Evolutionary conservation across 176 grass and related monocot genomes (phyloP).

Genomic region (Lolium rigidum): DNA sequence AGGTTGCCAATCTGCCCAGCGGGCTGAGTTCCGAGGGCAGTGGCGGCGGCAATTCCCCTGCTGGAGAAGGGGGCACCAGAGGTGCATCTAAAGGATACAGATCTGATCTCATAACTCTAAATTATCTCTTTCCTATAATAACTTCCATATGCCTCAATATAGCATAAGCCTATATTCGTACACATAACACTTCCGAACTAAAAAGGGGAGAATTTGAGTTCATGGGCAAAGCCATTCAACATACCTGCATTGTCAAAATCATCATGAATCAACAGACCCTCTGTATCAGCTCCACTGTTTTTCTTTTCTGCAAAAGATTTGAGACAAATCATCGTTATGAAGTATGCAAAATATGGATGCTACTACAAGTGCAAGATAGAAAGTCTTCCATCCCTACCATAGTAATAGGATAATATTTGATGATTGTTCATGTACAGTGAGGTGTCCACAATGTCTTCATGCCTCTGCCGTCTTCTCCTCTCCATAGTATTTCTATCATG

Average conservation of each 20-base stretch:
- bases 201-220: background rate
- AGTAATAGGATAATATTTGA: constrained; percentile 68
- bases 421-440: constrained; percentile 53
- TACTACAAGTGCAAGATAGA: background rate
- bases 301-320: constrained; percentile 38
- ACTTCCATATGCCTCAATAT: no score
- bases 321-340: background rate
- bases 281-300: constrained; percentile 53
- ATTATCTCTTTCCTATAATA: no score
- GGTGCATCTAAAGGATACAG: no score
- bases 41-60: no score
- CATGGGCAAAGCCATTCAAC: background rate
- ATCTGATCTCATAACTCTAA: no score
- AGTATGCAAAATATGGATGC: constrained; percentile 17
- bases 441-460: constrained; percentile 50
- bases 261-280: constrained; percentile 60
- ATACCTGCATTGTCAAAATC: constrained; percentile 46
- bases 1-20: no score
- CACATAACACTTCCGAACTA: no score
- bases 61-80: no score
- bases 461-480: constrained; percentile 67
- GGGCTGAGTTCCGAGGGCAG: no score
- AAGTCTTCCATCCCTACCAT: constrained; percentile 48
- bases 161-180: no score
- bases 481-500: constrained; percentile 63